A percentile compares a stretch with the other conserved stretches of the same genome.
Conservation (phyloP, 2,329 filamentous ascomycete species). For the Claviceps sp. region DNA sequence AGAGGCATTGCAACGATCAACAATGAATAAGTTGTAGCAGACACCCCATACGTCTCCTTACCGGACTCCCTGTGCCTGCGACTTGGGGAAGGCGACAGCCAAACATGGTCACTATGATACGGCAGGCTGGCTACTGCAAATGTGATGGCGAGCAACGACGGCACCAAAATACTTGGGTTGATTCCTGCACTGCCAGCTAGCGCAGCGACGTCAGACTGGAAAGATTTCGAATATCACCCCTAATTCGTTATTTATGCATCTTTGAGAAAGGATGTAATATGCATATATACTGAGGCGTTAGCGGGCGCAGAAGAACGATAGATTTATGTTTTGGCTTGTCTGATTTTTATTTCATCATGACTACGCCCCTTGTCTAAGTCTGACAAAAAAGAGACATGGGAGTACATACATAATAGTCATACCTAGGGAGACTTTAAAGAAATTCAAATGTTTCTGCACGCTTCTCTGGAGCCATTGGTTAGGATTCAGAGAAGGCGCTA, state of each 20-base stretch:
- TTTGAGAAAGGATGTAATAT: constrained; percentile 2
- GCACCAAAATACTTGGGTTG: not conserved
- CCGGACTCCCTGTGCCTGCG: not conserved
- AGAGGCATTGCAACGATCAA: constrained; percentile 74
- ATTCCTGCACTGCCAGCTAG: not conserved
- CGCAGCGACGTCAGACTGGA: not conserved
- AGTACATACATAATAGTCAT: not conserved
- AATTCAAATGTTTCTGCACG: not conserved
- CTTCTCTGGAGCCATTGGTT: not conserved
- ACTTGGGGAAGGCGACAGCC: not conserved
- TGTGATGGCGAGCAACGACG: not conserved
- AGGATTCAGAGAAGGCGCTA: not conserved
- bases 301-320: constrained; percentile 5
- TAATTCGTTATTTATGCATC: not conserved
- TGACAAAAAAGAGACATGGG: not conserved
- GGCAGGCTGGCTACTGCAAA: not conserved
- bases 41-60: not conserved
- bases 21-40: constrained; percentile 36
- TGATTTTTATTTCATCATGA: not conserved
- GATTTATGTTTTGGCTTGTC: constrained; percentile 3
- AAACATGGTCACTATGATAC: not conserved
- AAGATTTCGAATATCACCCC: not conserved
- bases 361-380: not conserved
- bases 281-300: constrained; percentile 7
- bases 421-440: not conserved